Percentiles rank a stretch among this genome's conserved stretches.
phyloP scores from a whole-genome alignment of 768 basidiomycete species.

The Cystofilobasidium macerans region DNA sequence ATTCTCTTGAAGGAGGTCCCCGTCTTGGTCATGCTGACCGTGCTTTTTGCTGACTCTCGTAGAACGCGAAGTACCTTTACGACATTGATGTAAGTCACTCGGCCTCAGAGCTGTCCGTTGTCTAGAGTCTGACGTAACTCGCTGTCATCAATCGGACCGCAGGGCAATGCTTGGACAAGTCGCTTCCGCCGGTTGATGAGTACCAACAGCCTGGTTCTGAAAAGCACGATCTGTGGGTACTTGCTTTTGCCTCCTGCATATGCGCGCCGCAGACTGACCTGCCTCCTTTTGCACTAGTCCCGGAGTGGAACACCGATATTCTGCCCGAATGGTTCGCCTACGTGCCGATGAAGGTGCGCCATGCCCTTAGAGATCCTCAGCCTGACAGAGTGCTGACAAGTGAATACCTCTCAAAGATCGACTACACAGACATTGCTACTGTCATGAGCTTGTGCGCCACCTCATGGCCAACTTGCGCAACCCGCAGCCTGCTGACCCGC shows the following conservation, averaged over 20 bases:
- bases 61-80: conserved; percentile 16
- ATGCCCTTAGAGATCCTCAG: not conserved
- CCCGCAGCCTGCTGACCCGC: not conserved
- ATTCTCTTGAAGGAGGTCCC: too few relatives aligned
- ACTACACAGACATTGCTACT: conserved; percentile 11
- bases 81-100: conserved; percentile 21
- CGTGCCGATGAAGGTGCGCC: conserved; percentile 7
- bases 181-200: conserved; percentile 22
- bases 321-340: conserved; percentile 19
- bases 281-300: not conserved
- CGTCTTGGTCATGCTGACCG: too few relatives aligned
- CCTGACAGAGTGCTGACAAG: not conserved
- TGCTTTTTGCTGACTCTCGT: not conserved
- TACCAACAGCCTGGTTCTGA: conserved; percentile 5
- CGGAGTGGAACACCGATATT: conserved; percentile 13
- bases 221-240: not conserved
- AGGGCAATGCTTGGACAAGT: conserved; percentile 25
- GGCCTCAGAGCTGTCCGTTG: too few relatives aligned
- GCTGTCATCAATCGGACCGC: not conserved
- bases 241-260: too few relatives aligned
- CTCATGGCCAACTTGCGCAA: not conserved
- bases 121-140: not conserved
- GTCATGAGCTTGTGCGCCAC: conserved; percentile 1
- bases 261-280: not conserved
- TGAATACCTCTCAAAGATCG: not conserved